These are phyloP conservation scores for Intubia oerlemansii DNA, from an alignment of 2,329 filamentous ascomycete species.

Conservation along the genomic window DNA sequence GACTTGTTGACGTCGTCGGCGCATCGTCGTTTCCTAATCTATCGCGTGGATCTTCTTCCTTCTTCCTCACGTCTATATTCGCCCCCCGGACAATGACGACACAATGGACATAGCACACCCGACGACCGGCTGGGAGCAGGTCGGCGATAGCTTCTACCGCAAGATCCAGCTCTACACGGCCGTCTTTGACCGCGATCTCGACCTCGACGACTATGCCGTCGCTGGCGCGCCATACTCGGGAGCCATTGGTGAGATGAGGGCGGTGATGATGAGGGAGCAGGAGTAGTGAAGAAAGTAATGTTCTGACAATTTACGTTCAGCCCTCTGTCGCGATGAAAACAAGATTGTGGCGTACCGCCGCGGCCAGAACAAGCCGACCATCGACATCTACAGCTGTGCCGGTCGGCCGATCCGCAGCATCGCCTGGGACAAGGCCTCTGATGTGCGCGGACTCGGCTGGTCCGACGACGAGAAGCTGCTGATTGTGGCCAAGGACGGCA, in stretches of 20 bases:
- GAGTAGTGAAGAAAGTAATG: background rate
- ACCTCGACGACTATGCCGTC: slow-evolving; percentile 86
- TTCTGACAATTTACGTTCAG: too few relatives aligned
- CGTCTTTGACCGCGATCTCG: slow-evolving; percentile 80
- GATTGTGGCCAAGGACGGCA: slow-evolving; percentile 74
- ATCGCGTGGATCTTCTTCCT: too few relatives aligned
- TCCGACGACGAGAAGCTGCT: slow-evolving; percentile 86
- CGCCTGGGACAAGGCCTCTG: slow-evolving; percentile 69
- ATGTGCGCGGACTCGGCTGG: slow-evolving; percentile 77
- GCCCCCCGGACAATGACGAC: too few relatives aligned
- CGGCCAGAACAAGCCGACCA: slow-evolving; percentile 54
- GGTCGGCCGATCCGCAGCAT: slow-evolving; percentile 74
- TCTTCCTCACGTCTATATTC: too few relatives aligned
- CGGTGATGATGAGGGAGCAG: too few relatives aligned
- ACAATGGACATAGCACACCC: slow-evolving; percentile 38
- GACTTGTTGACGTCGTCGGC: too few relatives aligned
- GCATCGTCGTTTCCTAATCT: too few relatives aligned
- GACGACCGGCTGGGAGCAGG: slow-evolving; percentile 81
- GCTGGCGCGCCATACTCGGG: slow-evolving; percentile 84
- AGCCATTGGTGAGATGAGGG: slow-evolving; percentile 65
- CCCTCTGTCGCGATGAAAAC: slow-evolving; percentile 70
- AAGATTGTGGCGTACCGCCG: slow-evolving; percentile 66
- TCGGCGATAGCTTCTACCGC: slow-evolving; percentile 87
- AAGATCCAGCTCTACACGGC: slow-evolving; percentile 85
- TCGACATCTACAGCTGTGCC: slow-evolving; percentile 86